Base-by-base conservation (phyloP, 1,284 basidiomycete genomes). In the Tilletia indica region DNA sequence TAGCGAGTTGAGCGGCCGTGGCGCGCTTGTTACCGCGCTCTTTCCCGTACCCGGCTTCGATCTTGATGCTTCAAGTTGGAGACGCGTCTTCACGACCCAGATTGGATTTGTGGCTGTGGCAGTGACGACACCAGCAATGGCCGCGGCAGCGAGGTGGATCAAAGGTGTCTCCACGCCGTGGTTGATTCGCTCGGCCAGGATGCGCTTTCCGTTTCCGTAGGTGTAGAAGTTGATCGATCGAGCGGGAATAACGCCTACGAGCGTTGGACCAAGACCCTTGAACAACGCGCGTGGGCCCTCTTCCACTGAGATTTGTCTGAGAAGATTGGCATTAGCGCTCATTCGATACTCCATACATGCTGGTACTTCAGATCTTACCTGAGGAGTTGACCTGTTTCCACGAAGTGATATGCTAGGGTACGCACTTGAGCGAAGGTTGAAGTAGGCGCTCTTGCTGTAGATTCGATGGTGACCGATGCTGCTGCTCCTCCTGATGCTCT, bases 71-170 rank as follows among this genome's bases (percentile, higher is more conserved):
- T 85, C 83, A 39, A 95, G 89, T 84, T 99, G 96, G 68, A 98
- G 82, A 2, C 96, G 90, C 48, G 96, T 99, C 85, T 98, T 98
- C 77, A 99, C 93, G 51, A 99, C 95, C 96, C 96, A 99, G 63
- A 99, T 97, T 0, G 96, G 96, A 84, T 98, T 98, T 19, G 96
- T 98, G 11, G 90, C 93, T 0, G 93, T 92, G 0, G 94, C 89
- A 0, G 96, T 99, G 39, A 89, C 87, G 75, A 98, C 86, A 6
- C 87, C 88, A 0, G 96, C 96, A 4, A 90, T 83, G 0, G 93
- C 92, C 0, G 95, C 97, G 0, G 96, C 92, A 4, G 87, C 81
- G 16, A 99, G 89, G 83, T 99, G 95, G 0, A 99, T 90, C 73
- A 89, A 88, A 0, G 92, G 88, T 82, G 93, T 94, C 85, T 97